Conservation (phyloP, 352 stramenopile species). For the Elongisporangium senticosum region DNA sequence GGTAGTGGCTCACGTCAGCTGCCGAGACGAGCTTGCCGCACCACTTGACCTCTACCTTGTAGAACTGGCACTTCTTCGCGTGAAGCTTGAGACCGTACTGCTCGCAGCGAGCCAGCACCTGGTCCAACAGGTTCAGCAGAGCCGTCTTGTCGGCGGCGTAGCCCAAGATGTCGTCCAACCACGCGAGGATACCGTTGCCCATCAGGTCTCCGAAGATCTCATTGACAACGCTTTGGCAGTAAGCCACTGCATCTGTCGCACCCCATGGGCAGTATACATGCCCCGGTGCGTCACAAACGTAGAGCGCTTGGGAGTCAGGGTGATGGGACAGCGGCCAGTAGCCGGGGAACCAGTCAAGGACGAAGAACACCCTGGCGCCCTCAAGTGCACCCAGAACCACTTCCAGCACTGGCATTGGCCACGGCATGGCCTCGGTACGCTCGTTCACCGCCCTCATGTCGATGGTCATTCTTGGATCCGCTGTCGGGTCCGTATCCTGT, state of each 20-base stretch:
- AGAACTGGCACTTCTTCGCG: constrained; percentile 28
- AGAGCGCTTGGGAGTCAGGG: constrained; percentile 11
- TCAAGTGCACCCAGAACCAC: constrained; percentile 8
- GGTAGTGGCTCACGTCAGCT: constrained; percentile 11
- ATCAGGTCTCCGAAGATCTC: constrained; percentile 14
- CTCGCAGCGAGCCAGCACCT: constrained; percentile 9
- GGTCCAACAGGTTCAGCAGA: constrained; percentile 12
- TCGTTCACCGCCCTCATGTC: constrained; percentile 14
- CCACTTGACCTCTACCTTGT: constrained; percentile 12
- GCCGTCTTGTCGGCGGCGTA: constrained; percentile 8
- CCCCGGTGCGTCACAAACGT: constrained; percentile 17
- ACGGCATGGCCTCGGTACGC: constrained; percentile 15
- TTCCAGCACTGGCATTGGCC: constrained; percentile 13
- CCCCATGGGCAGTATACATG: constrained; percentile 18
- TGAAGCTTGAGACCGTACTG: constrained; percentile 27
- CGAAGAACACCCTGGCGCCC: constrained; percentile 12
- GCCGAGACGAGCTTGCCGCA: constrained; percentile 18
- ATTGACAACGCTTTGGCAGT: constrained; percentile 16
- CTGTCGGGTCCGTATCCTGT: constrained; percentile 2
- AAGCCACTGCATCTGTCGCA: constrained; percentile 12
- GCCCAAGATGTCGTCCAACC: constrained; percentile 23
- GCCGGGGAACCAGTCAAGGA: constrained; percentile 18
- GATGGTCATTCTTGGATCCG: constrained; percentile 20
- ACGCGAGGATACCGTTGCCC: constrained; percentile 12
- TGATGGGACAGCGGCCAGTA: constrained; percentile 22